Conservation (phyloP, 2,329 filamentous ascomycete genomes). For the Neonectria magnoliae region DNA sequence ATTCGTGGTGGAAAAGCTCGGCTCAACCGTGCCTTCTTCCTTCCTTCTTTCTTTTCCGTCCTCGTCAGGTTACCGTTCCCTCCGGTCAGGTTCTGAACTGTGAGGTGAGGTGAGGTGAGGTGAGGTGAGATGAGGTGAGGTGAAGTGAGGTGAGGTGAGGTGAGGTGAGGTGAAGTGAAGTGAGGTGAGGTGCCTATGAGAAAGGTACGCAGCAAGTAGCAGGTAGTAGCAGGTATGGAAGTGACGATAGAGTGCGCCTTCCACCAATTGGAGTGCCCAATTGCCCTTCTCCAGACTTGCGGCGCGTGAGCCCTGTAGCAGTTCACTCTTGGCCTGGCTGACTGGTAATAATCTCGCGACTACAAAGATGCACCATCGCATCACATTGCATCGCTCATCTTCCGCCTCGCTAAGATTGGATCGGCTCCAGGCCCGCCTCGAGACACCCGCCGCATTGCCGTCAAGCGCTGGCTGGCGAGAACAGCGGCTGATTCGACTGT, state of each 20-base stretch:
- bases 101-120: too few species aligned
- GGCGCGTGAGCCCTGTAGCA: background rate
- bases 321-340: background rate
- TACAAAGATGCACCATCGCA: conserved; percentile 38
- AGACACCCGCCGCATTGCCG: conserved; percentile 37
- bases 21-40: conserved; percentile 24
- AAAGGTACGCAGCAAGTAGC: background rate
- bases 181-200: background rate
- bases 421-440: conserved; percentile 34
- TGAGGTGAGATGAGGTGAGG: too few species aligned
- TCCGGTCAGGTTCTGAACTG: background rate
- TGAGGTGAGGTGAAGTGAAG: too few species aligned
- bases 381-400: conserved; percentile 39
- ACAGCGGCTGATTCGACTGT: conserved; percentile 35
- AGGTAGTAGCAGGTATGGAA: conserved; percentile 1
- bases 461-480: conserved; percentile 33
- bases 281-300: background rate
- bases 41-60: background rate
- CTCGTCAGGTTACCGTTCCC: background rate
- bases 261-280: conserved; percentile 10
- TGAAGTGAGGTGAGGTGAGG: too few species aligned
- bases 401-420: conserved; percentile 35
- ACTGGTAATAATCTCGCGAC: conserved; percentile 22
- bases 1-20: conserved; percentile 18
- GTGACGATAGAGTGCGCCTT: conserved; percentile 12